phyloP scores from a whole-genome alignment of 805 yeast genomes.

The Wickerhamiella spandovensis region DNA sequence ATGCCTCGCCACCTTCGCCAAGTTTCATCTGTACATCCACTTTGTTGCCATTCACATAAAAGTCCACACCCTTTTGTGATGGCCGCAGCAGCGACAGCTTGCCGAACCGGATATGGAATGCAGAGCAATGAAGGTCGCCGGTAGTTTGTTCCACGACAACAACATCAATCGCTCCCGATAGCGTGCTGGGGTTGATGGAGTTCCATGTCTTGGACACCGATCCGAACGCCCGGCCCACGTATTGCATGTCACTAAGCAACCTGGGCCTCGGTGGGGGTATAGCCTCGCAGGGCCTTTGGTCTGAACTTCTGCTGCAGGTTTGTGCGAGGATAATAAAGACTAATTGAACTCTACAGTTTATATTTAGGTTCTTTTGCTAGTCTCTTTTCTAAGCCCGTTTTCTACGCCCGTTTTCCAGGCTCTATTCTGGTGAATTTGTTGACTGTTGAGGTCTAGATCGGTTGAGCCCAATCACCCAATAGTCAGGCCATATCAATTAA shows the following conservation, averaged over 20 bases:
- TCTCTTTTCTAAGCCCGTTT: too few species aligned
- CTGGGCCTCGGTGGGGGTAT: too few species aligned
- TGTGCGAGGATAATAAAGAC: too few species aligned
- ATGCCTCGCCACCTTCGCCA: conserved; percentile 97
- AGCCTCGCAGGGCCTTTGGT: too few species aligned
- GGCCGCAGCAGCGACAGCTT: conserved; percentile 87
- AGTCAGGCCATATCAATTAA: too few species aligned
- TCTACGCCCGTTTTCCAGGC: too few species aligned
- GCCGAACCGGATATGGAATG: conserved; percentile 94
- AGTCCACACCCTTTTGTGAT: conserved; percentile 84
- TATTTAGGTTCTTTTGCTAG: too few species aligned
- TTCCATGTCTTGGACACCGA: conserved; percentile 96
- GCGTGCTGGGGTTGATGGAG: conserved; percentile 88
- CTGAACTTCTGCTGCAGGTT: too few species aligned
- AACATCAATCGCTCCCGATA: conserved; percentile 94
- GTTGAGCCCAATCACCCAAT: too few species aligned
- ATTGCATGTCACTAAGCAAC: conserved; percentile 49
- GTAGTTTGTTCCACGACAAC: conserved; percentile 84
- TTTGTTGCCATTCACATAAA: conserved; percentile 67
- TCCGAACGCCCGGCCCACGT: conserved; percentile 90
- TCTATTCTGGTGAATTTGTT: too few species aligned
- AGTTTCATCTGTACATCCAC: conserved; percentile 88
- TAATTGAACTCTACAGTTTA: too few species aligned
- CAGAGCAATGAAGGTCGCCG: conserved; percentile 74
- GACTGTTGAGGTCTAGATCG: too few species aligned